A percentile compares a stretch with the other conserved stretches of the same genome.
phyloP scores from a whole-genome alignment of 768 basidiomycete species.

The Artomyces pyxidatus region DNA sequence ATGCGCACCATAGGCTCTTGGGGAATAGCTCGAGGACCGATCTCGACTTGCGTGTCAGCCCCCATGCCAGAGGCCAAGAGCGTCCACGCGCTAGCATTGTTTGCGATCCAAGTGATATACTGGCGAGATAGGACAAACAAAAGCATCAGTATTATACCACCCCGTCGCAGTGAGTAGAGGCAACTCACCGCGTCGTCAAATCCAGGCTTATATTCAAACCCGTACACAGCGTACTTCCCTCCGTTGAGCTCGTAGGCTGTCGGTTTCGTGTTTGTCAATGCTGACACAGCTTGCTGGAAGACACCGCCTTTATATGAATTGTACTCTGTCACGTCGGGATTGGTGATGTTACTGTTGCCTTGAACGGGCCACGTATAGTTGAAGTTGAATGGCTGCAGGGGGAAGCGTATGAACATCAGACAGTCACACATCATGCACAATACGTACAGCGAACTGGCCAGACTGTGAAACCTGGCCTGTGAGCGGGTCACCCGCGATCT shows the following conservation, averaged over 20 bases:
- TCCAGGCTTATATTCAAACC: constrained; percentile 35
- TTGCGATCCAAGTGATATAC: constrained; percentile 39
- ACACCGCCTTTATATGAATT: constrained; percentile 71
- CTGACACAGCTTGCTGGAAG: constrained; percentile 81
- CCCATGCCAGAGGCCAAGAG: constrained; percentile 27
- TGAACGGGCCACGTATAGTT: constrained; percentile 6
- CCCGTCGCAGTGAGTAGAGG: too few species aligned
- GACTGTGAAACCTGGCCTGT: constrained; percentile 14
- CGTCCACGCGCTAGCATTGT: constrained; percentile 31
- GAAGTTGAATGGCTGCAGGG: constrained; percentile 8
- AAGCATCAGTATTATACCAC: too few species aligned
- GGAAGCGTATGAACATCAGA: neutral
- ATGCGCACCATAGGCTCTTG: constrained; percentile 35
- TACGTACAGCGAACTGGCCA: constrained; percentile 14
- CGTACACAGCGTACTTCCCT: constrained; percentile 30
- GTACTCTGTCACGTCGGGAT: neutral
- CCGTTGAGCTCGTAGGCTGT: constrained; percentile 24
- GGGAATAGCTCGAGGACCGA: constrained; percentile 29
- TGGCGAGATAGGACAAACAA: neutral
- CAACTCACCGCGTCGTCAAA: constrained; percentile 13
- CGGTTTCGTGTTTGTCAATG: constrained; percentile 42
- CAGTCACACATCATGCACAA: neutral
- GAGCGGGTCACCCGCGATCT: neutral
- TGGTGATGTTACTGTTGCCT: neutral
- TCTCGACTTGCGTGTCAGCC: constrained; percentile 24